Conservation (phyloP, 768 basidiomycete genomes). For the Vishniacozyma victoriae region DNA sequence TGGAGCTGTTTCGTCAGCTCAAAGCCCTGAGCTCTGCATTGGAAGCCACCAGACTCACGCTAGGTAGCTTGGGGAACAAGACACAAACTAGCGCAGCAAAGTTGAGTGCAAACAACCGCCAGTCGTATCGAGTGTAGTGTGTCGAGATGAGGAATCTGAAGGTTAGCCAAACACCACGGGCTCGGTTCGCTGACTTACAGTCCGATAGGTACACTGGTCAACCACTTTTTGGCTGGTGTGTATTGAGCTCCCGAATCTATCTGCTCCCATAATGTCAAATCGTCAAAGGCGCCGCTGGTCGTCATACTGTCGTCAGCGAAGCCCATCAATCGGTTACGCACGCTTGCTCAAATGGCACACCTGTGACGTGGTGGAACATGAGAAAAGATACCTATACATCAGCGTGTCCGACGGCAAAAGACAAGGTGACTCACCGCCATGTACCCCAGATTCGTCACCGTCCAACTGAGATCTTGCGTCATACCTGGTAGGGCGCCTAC, state of each 20-base stretch:
- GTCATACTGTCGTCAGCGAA: constrained; percentile 27
- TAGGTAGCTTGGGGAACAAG: constrained; percentile 91
- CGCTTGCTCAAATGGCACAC: constrained; percentile 77
- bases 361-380: constrained; percentile 98
- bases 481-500: constrained; percentile 92
- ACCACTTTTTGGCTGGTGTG: constrained; percentile 97
- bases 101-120: constrained; percentile 87
- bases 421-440: constrained; percentile 64
- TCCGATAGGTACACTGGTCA: constrained; percentile 77
- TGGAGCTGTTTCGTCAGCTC: background rate
- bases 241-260: constrained; percentile 98
- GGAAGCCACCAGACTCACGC: constrained; percentile 55
- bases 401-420: background rate
- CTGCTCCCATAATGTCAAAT: constrained; percentile 97
- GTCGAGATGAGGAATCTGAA: constrained; percentile 89
- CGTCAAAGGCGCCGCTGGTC: constrained; percentile 84
- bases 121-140: constrained; percentile 95
- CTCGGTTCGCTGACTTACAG: constrained; percentile 56
- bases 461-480: constrained; percentile 92
- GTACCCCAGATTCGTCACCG: constrained; percentile 82
- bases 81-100: constrained; percentile 68
- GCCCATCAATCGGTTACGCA: constrained; percentile 50
- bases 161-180: constrained; percentile 5
- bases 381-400: constrained; percentile 74
- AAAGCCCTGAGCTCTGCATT: background rate